These are phyloP conservation scores for Leishmania gerbilli DNA, from an alignment of 208 protist genomes.

Conservation along the genomic window DNA sequence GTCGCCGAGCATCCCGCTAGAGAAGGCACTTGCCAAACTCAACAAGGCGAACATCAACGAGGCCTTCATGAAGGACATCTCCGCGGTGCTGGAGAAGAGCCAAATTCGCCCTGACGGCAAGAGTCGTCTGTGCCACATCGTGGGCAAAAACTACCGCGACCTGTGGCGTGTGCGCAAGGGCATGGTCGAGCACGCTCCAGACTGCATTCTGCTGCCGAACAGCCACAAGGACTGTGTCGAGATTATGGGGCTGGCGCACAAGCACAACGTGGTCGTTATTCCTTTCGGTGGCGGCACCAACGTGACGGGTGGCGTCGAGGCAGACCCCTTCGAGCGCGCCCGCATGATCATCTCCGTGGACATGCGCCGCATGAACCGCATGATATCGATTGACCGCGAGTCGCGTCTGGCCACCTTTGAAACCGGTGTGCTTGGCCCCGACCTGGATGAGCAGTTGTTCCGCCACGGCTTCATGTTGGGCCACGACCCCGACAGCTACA, in stretches of 20 bases:
- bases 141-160: slow-evolving; percentile 94
- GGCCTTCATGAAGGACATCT: slow-evolving; percentile 75
- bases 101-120: slow-evolving; percentile 78
- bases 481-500: slow-evolving; percentile 94
- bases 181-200: slow-evolving; percentile 86
- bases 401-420: slow-evolving; percentile 90
- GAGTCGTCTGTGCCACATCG: slow-evolving; percentile 84
- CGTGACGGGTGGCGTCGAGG: slow-evolving; percentile 91
- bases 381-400: slow-evolving; percentile 88
- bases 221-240: slow-evolving; percentile 86
- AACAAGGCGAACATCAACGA: slow-evolving; percentile 72
- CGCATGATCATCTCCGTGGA: slow-evolving; percentile 94
- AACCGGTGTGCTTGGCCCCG: slow-evolving; percentile 87
- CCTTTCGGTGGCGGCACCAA: slow-evolving; percentile 95
- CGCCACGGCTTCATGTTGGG: slow-evolving; percentile 92
- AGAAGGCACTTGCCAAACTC: slow-evolving; percentile 74
- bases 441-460: slow-evolving; percentile 87
- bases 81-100: slow-evolving; percentile 39
- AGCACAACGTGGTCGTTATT: slow-evolving; percentile 93
- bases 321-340: slow-evolving; percentile 77
- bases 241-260: slow-evolving; percentile 82
- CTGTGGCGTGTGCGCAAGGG: slow-evolving; percentile 90
- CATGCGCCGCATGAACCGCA: slow-evolving; percentile 92
- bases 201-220: slow-evolving; percentile 91
- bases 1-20: slow-evolving; percentile 69